Evolutionary conservation across 805 yeast genomes (phyloP).

Genomic region (Metschnikowia lachancei): DNA sequence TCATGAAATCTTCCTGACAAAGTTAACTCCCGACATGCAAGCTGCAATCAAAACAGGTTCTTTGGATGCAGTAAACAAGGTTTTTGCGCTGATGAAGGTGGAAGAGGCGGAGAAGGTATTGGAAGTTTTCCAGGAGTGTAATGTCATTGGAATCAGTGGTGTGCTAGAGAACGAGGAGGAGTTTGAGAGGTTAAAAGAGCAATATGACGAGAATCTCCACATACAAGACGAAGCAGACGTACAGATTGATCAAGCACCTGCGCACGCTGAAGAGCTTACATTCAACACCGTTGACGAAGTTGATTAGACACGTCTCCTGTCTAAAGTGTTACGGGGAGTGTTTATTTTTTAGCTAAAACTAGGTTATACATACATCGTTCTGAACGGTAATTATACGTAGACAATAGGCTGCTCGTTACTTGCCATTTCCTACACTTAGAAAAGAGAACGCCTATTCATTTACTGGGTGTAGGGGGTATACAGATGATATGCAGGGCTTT

Average conservation of each 20-base stretch:
- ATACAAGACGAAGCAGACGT: conserved; percentile 7
- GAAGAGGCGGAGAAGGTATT: conserved; percentile 78
- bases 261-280: not conserved
- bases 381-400: not conserved
- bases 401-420: not conserved
- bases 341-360: not conserved
- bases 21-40: conserved; percentile 62
- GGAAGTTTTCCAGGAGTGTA: conserved; percentile 73
- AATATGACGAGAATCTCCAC: conserved; percentile 37
- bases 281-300: conserved; percentile 15
- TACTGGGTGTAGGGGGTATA: conserved; percentile 1
- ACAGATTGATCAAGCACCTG: not conserved
- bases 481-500: not conserved
- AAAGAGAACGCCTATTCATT: not conserved
- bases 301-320: not conserved
- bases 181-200: conserved; percentile 52
- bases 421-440: not conserved
- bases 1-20: conserved; percentile 52
- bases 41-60: conserved; percentile 68
- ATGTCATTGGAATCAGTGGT: conserved; percentile 80
- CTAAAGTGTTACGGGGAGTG: not conserved
- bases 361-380: not conserved
- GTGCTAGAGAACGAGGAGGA: conserved; percentile 70
- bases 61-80: conserved; percentile 78
- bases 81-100: conserved; percentile 68